Evolutionary conservation across 495 filamentous ascomycete genomes (phyloP), one percentile per base, ranked within the genome.

Genomic region (Neurospora intermedia): DNA sequence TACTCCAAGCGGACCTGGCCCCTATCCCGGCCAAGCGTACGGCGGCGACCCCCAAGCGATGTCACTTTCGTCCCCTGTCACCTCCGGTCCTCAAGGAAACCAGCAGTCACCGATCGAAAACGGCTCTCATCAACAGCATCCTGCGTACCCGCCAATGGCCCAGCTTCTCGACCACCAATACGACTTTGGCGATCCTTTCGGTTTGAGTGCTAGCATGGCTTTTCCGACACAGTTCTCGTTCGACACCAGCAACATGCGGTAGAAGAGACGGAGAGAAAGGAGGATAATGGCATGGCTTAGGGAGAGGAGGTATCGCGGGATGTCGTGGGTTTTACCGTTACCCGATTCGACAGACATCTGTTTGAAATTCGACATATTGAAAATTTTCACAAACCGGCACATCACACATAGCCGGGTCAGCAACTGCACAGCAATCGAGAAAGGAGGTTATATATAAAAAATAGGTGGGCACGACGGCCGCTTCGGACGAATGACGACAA

Each of bases 201-300:
- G 94, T 20, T 84, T 97, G 59, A 93, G 91, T 71, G 93, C 94
- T 27, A 96, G 92, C 82, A 96, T 97, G 94, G 92, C 94, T 76
- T 97, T 96, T 77, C 94, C 94, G 27, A 94, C 92, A 5, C 92
- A 93, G 48, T 97, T 94, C 83, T 92, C 90, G 71, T 94, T 93
- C 79, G 92, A 94, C 72, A 88, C 86, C 69, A 88, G 86, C 79
- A 87, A 86, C 71, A 87, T 88, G 85, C 81, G 86, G 78, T 87
- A 77, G 72, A 59, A 43, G 20, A 2, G 43, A 43, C 48, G 18
- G 48, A 40, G 20, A 62, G 16, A 5, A 40, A 6, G 62, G 54
- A 8, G 13, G 54, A 38, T 31, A 18, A 35, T 18, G 27, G 31
- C 15, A 35, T 66, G 31, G 2, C 16, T 18, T 66, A 9, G 15